These are phyloP conservation scores for Hypoxylon subgilvum DNA, from an alignment of 495 filamentous ascomycete species.

Conservation along the genomic window DNA sequence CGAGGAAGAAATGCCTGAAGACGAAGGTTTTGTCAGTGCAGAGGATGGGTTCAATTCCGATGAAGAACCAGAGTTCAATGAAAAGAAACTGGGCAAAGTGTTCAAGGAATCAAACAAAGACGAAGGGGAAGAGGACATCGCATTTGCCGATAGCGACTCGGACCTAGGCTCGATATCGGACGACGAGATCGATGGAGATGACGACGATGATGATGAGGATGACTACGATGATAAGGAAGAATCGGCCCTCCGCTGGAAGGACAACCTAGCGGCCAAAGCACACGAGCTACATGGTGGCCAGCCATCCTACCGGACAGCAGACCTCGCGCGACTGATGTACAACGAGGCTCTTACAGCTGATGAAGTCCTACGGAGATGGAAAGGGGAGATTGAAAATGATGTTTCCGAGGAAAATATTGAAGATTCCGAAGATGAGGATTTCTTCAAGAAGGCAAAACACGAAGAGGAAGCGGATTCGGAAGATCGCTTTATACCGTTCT, in stretches of 20 bases:
- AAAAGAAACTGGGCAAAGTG: constrained; percentile 61
- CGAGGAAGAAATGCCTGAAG: constrained; percentile 59
- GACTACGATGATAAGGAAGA: constrained; percentile 67
- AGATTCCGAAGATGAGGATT: constrained; percentile 81
- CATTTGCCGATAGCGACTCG: constrained; percentile 95
- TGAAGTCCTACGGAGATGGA: constrained; percentile 80
- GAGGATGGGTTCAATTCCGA: constrained; percentile 64
- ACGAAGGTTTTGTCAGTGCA: constrained; percentile 68
- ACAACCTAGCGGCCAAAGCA: constrained; percentile 79
- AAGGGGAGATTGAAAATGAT: constrained; percentile 69
- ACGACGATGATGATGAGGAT: constrained; percentile 61
- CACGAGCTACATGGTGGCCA: constrained; percentile 70
- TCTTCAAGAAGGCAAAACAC: constrained; percentile 71
- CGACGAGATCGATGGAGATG: constrained; percentile 63
- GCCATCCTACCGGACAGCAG: constrained; percentile 72
- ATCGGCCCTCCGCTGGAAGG: constrained; percentile 78
- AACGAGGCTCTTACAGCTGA: constrained; percentile 75
- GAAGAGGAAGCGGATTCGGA: constrained; percentile 68
- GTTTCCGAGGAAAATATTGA: constrained; percentile 59
- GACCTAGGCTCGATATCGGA: constrained; percentile 90
- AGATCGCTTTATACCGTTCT: constrained; percentile 77
- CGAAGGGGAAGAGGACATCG: constrained; percentile 63
- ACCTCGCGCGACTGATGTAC: constrained; percentile 87
- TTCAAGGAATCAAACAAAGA: constrained; percentile 56
- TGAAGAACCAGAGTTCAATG: constrained; percentile 60